Base-by-base conservation (phyloP, 202 grass and related monocot genomes). In the Schoenoplectus triqueter region DNA sequence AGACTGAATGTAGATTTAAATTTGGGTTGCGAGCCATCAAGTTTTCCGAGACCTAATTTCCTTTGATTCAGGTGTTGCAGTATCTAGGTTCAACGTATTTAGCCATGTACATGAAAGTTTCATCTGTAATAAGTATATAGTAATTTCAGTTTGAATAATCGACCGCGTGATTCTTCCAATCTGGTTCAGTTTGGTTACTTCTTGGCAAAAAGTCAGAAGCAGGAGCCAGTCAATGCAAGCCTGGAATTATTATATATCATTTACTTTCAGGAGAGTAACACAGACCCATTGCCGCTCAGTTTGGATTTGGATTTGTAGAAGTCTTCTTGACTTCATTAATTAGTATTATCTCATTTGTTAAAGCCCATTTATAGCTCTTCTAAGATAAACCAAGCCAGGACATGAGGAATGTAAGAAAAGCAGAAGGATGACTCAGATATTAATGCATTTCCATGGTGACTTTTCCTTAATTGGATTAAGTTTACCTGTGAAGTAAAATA, bases 401-500 rank as follows among this genome's bases (percentile, higher is more conserved):
- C 19, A 54, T 9, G 45, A 51, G 6, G 7, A 75, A 6, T 13
- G 18, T 75, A 54, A 54, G 47, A 54, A 75, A 74, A 55, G 72
- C 72, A 75, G 72, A 54, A 13, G 48, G 10, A 55, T 54, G 18
- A 48, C 47, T 51, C 72, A 2, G 10, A 47, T 54, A 75, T 45
- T 55, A 78, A 78, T 60, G 54, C 54, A 60, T 57, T 78, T 61
- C 49, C 75, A 44, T 78, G 51, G 22, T 60, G 75, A 1, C 55
- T 62, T 78, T 74, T 61, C 39, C 75, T 19, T 60, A 45, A 39
- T 79, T 62, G 31, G 54, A 61, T 79, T 61, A 79, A 45, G 22
- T 79, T 79, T 79, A 79, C 75, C 75, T 79, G 75, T 62, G 31
- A 78, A 42, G 21, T 21, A 74, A 17, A 31, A 68, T 72, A 72